phyloP scores from a whole-genome alignment of 495 filamentous ascomycete genomes.

The Lophium mytilinum region DNA sequence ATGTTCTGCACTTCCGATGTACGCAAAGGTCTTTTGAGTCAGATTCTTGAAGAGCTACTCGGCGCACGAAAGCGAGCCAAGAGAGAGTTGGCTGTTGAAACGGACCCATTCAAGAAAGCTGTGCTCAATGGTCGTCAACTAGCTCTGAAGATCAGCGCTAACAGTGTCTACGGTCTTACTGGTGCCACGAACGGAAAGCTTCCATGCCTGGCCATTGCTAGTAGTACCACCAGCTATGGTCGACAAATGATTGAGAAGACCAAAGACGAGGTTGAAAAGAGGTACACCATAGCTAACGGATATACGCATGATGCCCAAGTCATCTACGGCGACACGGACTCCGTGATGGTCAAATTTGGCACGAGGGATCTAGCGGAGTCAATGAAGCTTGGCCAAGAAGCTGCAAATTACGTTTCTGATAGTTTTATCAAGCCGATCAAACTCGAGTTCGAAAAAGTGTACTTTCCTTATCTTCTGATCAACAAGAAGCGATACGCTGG shows the following conservation, averaged over 20 bases:
- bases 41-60: constrained; percentile 91
- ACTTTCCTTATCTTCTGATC: constrained; percentile 96
- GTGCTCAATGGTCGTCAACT: constrained; percentile 96
- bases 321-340: constrained; percentile 98
- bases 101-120: constrained; percentile 93
- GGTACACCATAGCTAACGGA: constrained; percentile 87
- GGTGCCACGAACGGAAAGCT: constrained; percentile 94
- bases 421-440: constrained; percentile 97
- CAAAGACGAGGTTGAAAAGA: constrained; percentile 80
- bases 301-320: constrained; percentile 91
- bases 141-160: constrained; percentile 92
- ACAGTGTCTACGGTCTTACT: constrained; percentile 96
- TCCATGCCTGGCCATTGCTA: constrained; percentile 89
- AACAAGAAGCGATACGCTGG: constrained; percentile 99
- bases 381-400: constrained; percentile 93
- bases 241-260: constrained; percentile 98
- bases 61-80: constrained; percentile 87
- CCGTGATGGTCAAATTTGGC: constrained; percentile 99
- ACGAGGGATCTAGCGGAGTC: constrained; percentile 71
- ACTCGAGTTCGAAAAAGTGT: constrained; percentile 98
- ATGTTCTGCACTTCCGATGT: constrained; percentile 83
- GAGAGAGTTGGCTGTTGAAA: constrained; percentile 81
- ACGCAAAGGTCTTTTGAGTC: constrained; percentile 84
- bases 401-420: constrained; percentile 72
- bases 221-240: constrained; percentile 90